These are phyloP conservation scores for Hansenula lynferdii DNA, from an alignment of 1,139 yeast genomes.

Conservation along the genomic window DNA sequence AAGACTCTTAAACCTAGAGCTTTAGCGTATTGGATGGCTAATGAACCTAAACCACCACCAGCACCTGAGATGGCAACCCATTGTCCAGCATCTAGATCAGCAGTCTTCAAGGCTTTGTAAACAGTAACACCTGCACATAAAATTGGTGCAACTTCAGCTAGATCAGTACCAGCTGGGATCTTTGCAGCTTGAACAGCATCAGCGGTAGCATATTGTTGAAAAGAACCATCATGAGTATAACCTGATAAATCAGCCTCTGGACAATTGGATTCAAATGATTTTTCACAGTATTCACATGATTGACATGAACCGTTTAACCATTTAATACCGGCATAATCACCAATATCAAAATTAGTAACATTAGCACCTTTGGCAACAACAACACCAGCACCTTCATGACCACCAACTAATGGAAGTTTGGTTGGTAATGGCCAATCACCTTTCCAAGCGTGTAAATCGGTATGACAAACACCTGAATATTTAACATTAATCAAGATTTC, in stretches of 20 bases:
- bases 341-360: slow-evolving; percentile 50
- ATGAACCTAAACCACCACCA: slow-evolving; percentile 60
- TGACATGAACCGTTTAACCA: slow-evolving; percentile 58
- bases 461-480: slow-evolving; percentile 38
- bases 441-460: slow-evolving; percentile 2
- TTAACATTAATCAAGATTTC: slow-evolving; percentile 52
- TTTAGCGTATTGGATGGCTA: slow-evolving; percentile 56
- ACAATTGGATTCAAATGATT: slow-evolving; percentile 50
- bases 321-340: slow-evolving; percentile 55
- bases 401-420: slow-evolving; percentile 57
- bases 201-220: slow-evolving; percentile 50
- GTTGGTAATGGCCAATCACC: slow-evolving; percentile 22
- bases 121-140: slow-evolving; percentile 30
- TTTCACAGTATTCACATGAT: slow-evolving; percentile 50
- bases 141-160: slow-evolving; percentile 52
- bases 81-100: slow-evolving; percentile 46
- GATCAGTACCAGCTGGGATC: slow-evolving; percentile 49
- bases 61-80: slow-evolving; percentile 65
- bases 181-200: slow-evolving; percentile 58
- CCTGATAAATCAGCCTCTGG: slow-evolving; percentile 52
- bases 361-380: slow-evolving; percentile 52
- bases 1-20: slow-evolving; percentile 58
- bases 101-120: slow-evolving; percentile 25
- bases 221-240: slow-evolving; percentile 37
- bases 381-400: slow-evolving; percentile 64